These are phyloP conservation scores for Mortierella sp. DNA, from an alignment of 371 early-diverging fungal species.

Conservation along the genomic window DNA sequence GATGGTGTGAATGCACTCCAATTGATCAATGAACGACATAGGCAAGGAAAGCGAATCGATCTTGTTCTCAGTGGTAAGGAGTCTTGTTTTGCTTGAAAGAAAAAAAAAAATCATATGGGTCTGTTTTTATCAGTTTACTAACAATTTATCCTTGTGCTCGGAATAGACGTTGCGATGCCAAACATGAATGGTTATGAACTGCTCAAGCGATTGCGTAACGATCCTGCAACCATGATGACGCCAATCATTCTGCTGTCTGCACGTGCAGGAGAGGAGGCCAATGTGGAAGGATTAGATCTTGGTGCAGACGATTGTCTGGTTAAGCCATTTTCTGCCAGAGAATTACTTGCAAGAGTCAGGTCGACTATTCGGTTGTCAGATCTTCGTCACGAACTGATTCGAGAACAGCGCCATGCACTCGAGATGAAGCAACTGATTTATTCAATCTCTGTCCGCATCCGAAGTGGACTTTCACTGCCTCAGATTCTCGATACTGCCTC, in stretches of 20 bases:
- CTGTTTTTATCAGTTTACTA: not conserved
- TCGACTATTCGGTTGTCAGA: slow-evolving; percentile 58
- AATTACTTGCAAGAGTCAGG: slow-evolving; percentile 63
- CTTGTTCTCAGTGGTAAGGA: slow-evolving; percentile 57
- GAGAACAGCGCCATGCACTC: slow-evolving; percentile 51
- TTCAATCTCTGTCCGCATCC: slow-evolving; percentile 55
- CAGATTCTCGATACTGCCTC: slow-evolving; percentile 52
- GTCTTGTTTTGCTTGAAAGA: not conserved
- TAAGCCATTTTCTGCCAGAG: slow-evolving; percentile 65
- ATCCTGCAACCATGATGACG: slow-evolving; percentile 44
- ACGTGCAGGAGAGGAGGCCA: slow-evolving; percentile 61
- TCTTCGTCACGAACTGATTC: slow-evolving; percentile 57
- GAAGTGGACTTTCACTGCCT: slow-evolving; percentile 47
- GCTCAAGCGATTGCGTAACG: slow-evolving; percentile 49
- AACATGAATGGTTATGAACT: slow-evolving; percentile 64
- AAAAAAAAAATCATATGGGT: not conserved
- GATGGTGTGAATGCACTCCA: slow-evolving; percentile 62
- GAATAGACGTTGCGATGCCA: slow-evolving; percentile 65
- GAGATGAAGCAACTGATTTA: slow-evolving; percentile 58
- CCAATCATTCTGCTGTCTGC: slow-evolving; percentile 67
- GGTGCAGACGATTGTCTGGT: slow-evolving; percentile 63
- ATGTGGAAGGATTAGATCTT: slow-evolving; percentile 61
- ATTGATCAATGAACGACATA: slow-evolving; percentile 32
- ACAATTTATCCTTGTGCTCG: not conserved
- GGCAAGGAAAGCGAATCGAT: slow-evolving; percentile 53